phyloP scores from a whole-genome alignment of 2,329 filamentous ascomycete species.

The Aspergillus versicolor region DNA sequence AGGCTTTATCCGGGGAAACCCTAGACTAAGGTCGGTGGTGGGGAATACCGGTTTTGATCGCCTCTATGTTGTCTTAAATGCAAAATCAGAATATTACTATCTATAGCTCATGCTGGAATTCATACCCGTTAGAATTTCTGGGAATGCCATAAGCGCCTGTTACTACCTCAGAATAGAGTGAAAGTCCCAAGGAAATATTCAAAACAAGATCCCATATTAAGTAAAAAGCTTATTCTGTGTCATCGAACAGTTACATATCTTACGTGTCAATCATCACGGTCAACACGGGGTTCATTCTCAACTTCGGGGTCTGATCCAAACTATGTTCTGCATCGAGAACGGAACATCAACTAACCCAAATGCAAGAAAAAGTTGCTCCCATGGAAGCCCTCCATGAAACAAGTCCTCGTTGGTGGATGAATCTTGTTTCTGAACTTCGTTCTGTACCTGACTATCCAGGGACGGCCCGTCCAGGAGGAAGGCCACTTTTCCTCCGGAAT shows the following conservation, averaged over 20 bases:
- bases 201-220: not conserved
- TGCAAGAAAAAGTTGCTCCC: slow-evolving; percentile 29
- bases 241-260: not conserved
- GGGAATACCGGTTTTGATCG: no score
- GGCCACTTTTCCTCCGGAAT: slow-evolving; percentile 33
- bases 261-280: not conserved
- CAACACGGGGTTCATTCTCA: not conserved
- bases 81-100: no score
- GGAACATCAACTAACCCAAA: slow-evolving; percentile 30
- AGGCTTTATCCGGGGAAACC: no score
- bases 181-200: not conserved
- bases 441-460: slow-evolving; percentile 42
- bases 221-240: not conserved
- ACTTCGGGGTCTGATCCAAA: slow-evolving; percentile 26
- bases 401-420: slow-evolving; percentile 39
- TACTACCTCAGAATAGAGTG: not conserved
- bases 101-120: no score
- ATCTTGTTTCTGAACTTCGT: slow-evolving; percentile 19
- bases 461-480: slow-evolving; percentile 37
- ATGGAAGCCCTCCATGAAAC: slow-evolving; percentile 39
- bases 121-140: no score
- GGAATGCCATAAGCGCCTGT: no score
- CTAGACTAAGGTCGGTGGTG: no score
- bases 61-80: no score
- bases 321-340: slow-evolving; percentile 25